A percentile compares a stretch with the other conserved stretches of the same genome.
phyloP scores from a whole-genome alignment of 177 flowering plant species.

The Vitis hybrid region DNA sequence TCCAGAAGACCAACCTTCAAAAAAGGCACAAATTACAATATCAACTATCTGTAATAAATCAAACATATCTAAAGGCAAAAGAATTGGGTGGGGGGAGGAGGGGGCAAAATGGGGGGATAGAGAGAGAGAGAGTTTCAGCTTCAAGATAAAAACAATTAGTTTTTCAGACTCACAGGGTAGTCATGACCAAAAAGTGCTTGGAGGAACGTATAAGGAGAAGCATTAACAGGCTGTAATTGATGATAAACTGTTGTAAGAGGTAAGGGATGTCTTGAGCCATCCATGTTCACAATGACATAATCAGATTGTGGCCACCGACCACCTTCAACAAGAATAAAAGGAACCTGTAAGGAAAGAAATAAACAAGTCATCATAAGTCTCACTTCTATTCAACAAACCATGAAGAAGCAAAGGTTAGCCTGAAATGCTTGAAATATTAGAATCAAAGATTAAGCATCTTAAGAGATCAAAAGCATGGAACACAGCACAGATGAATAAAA shows the following conservation, averaged over 20 bases:
- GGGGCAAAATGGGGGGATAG: neutral
- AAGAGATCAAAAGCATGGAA: no score
- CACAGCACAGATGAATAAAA: no score
- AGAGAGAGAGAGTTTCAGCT: neutral
- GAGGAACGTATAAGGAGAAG: constrained; percentile 65
- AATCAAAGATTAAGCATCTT: neutral
- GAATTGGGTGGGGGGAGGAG: neutral
- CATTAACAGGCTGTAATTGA: constrained; percentile 63
- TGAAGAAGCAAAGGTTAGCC: neutral
- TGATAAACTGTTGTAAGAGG: constrained; percentile 81
- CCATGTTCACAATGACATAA: constrained; percentile 66
- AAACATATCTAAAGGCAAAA: neutral
- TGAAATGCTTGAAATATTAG: neutral
- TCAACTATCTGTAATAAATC: neutral
- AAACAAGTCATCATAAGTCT: neutral
- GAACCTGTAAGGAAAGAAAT: constrained; percentile 50
- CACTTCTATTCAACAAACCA: neutral
- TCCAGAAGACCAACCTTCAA: constrained; percentile 77
- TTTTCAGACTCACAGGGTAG: constrained; percentile 65
- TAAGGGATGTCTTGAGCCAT: constrained; percentile 71
- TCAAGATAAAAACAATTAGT: neutral
- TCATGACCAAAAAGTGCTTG: constrained; percentile 85
- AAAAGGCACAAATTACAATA: neutral
- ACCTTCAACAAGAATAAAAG: constrained; percentile 73
- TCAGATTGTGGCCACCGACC: constrained; percentile 38